A percentile compares a stretch with the other conserved stretches of the same genome.
These are phyloP conservation scores for Nigrograna mackinnonii DNA, from an alignment of 2,329 filamentous ascomycete genomes.

Conservation along the genomic window DNA sequence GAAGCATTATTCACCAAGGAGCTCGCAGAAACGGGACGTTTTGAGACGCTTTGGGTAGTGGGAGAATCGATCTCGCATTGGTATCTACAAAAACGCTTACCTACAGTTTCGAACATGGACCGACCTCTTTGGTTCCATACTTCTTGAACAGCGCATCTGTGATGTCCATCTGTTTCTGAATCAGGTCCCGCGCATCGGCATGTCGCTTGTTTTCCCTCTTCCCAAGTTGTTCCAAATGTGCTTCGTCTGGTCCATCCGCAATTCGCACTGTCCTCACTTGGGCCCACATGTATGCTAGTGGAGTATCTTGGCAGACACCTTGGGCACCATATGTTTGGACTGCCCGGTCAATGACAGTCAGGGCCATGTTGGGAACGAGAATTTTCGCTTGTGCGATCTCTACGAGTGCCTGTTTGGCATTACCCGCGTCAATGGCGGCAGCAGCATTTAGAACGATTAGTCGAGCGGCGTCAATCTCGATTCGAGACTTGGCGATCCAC, in stretches of 20 bases:
- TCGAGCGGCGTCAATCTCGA: slow-evolving; percentile 89
- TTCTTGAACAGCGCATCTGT: slow-evolving; percentile 66
- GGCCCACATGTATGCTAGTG: slow-evolving; percentile 76
- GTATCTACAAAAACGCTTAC: no score
- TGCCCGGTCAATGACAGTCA: slow-evolving; percentile 87
- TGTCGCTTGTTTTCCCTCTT: slow-evolving; percentile 74
- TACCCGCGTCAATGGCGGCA: slow-evolving; percentile 83
- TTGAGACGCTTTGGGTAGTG: no score
- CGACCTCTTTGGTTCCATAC: slow-evolving; percentile 43
- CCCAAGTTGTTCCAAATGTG: slow-evolving; percentile 72
- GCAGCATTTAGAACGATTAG: slow-evolving; percentile 90
- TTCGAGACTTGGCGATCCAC: slow-evolving; percentile 85
- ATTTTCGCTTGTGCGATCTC: slow-evolving; percentile 95
- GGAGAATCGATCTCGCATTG: no score
- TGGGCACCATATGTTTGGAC: slow-evolving; percentile 88
- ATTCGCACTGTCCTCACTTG: slow-evolving; percentile 77
- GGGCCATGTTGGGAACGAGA: slow-evolving; percentile 76
- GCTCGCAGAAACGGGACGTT: no score
- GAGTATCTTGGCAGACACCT: slow-evolving; percentile 90
- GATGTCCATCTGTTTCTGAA: slow-evolving; percentile 64
- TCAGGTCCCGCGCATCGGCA: slow-evolving; percentile 59
- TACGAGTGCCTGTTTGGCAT: slow-evolving; percentile 82
- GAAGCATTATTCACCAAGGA: no score
- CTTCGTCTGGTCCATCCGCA: slow-evolving; percentile 93
- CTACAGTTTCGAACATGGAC: slow-evolving; percentile 12